Conservation (phyloP, 108 stramenopile genomes). For the Cyclotella atomus region DNA sequence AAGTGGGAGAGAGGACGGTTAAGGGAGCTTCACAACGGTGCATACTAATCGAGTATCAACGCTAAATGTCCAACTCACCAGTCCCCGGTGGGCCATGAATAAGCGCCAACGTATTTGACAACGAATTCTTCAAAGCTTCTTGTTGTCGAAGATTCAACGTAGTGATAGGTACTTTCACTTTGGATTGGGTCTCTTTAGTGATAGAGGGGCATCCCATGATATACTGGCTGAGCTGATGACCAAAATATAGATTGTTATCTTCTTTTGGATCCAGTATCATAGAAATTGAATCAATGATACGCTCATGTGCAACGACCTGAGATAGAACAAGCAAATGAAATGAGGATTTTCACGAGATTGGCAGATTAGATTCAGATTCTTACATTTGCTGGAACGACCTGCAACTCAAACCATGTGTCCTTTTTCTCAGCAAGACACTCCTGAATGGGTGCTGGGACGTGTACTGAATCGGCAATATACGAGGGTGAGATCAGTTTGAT, state of each 20-base stretch:
- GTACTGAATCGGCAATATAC: background rate
- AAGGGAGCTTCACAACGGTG: background rate
- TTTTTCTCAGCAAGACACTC: background rate
- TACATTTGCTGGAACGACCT: constrained; percentile 3
- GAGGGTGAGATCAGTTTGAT: background rate
- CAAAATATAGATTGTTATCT: background rate
- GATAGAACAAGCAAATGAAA: background rate
- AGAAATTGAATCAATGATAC: background rate
- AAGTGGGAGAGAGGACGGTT: background rate
- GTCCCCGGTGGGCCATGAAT: constrained; percentile 7
- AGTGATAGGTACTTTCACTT: background rate
- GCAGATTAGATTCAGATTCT: background rate
- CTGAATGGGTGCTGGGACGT: background rate
- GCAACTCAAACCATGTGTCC: background rate
- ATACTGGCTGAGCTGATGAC: background rate
- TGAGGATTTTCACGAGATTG: background rate
- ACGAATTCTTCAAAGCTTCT: background rate
- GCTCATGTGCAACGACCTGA: constrained; percentile 5
- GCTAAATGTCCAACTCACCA: background rate
- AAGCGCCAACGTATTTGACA: background rate
- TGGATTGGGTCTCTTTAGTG: background rate
- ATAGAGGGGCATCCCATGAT: background rate
- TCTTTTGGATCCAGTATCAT: background rate
- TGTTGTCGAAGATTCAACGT: background rate
- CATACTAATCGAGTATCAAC: background rate